Evolutionary conservation across 176 grass and related monocot genomes (phyloP).

Genomic region (Oryza punctata): DNA sequence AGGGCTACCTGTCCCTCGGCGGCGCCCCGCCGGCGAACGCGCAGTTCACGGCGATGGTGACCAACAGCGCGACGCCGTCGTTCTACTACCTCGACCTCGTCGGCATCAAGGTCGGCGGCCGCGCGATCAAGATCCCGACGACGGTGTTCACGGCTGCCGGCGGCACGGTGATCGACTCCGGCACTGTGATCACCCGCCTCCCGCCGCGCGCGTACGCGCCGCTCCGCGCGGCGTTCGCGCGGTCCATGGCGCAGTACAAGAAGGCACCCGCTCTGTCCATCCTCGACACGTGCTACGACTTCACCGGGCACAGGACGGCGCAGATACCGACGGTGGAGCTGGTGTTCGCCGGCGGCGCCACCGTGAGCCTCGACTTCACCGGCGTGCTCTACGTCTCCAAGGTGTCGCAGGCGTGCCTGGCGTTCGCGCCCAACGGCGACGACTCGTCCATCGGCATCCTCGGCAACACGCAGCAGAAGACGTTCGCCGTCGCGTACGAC

Average conservation of each 20-base stretch:
- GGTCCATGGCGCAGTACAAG: conserved; percentile 58
- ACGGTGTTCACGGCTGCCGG: conserved; percentile 40
- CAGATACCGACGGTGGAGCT: conserved; percentile 60
- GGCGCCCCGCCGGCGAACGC: conserved; percentile 11
- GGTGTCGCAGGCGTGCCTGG: conserved; percentile 68
- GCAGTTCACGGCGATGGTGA: conserved; percentile 63
- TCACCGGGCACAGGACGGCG: conserved; percentile 48
- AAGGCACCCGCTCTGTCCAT: conserved; percentile 58
- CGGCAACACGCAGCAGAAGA: conserved; percentile 85
- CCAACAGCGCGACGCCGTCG: conserved; percentile 31
- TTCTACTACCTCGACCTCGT: conserved; percentile 76
- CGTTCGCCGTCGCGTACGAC: conserved; percentile 68
- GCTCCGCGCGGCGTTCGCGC: conserved; percentile 47
- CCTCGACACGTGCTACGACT: conserved; percentile 91
- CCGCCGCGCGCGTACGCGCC: conserved; percentile 53
- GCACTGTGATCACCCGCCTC: conserved; percentile 83
- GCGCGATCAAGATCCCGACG: conserved; percentile 9
- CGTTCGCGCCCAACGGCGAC: conserved; percentile 67
- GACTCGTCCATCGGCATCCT: conserved; percentile 51
- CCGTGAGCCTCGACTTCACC: conserved; percentile 48
- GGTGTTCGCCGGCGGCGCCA: conserved; percentile 53
- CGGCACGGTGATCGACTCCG: conserved; percentile 80
- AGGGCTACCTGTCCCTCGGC: conserved; percentile 65
- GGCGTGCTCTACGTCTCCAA: conserved; percentile 64
- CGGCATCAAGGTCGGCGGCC: conserved; percentile 57